Base-by-base conservation (phyloP, 352 stramenopile genomes). In the Pythium phragmiticola region DNA sequence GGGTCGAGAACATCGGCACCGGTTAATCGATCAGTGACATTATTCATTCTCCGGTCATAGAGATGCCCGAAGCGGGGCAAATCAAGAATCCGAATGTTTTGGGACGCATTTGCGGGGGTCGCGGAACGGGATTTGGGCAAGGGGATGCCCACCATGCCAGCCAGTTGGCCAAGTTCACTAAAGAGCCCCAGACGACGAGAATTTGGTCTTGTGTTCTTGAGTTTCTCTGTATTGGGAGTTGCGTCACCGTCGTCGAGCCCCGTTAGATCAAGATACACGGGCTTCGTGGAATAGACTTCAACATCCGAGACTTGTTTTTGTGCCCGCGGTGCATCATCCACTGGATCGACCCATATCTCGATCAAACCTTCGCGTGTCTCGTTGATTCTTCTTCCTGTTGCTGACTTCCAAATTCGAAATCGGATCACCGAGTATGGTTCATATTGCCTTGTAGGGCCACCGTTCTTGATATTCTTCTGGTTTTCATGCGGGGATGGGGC, bases 341-440 rank as follows among this genome's bases (percentile, higher is more conserved):
- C 66, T 30, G 73, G 61, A 39, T 80, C 66, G 28, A 90, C 81
- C 48, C 78, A 89, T 30, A 92, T 76, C n/a, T 75, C 56, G 56
- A 92, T 76, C 6, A 52, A 60, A 1, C 59, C 71, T 52, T 68
- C 58, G 5, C 60, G 49, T 21, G 63, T 56, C 11, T 73, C 26
- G 52, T 77, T 80, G 16, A 83, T 59, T 11, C 12, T 17, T 34
- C 74, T 63, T 11, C 57, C 68, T n/a, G 48, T 57, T 13, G 73
- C 61, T 26, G 76, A 79, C 13, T 69, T 67, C 68, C 71, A 67
- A 74, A 76, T 2, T 52, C 58, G 49, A 43, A 62, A 72, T 54
- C 55, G 43, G 14, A 70, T 46, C 2, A 66, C 30, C 16, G 54
- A 54, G 51, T 66, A 72, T 9, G 63, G 55, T 21, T 66, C 39